Conservation (phyloP, 1,139 yeast species). For the Taphrina sp. region DNA sequence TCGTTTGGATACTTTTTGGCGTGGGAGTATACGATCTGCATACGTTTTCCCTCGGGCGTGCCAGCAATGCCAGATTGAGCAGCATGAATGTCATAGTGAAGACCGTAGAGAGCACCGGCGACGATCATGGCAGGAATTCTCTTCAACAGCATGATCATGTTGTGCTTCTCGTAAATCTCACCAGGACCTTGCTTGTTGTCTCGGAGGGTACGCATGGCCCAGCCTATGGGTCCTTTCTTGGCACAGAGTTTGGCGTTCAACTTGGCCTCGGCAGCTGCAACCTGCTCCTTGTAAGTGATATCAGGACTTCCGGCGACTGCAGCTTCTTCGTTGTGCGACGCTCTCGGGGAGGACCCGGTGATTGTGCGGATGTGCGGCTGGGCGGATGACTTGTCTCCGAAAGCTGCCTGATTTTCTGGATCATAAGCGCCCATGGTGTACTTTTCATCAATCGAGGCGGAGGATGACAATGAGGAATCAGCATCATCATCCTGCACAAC, state of each 20-base stretch:
- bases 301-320: background rate
- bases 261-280: conserved; percentile 24
- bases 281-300: conserved; percentile 8
- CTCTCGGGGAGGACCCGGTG: background rate
- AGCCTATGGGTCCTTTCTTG: conserved; percentile 27
- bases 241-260: conserved; percentile 22
- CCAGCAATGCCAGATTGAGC: conserved; percentile 38
- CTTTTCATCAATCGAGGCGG: conserved; percentile 8
- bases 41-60: conserved; percentile 44
- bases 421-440: too few species aligned
- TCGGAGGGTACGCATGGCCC: conserved; percentile 32
- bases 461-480: background rate
- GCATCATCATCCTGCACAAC: conserved; percentile 25
- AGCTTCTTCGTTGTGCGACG: background rate
- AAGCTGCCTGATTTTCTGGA: background rate
- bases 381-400: background rate
- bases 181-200: conserved; percentile 28
- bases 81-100: conserved; percentile 29
- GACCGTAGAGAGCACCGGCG: conserved; percentile 26
- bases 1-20: conserved; percentile 70
- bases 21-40: conserved; percentile 44
- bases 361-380: background rate
- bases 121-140: conserved; percentile 31
- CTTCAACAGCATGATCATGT: conserved; percentile 19
- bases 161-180: conserved; percentile 29